A percentile compares a stretch with the other conserved stretches of the same genome.
These are phyloP conservation scores for Bonia amplexicaulis DNA, from an alignment of 176 grass and related monocot genomes.

Conservation along the genomic window DNA sequence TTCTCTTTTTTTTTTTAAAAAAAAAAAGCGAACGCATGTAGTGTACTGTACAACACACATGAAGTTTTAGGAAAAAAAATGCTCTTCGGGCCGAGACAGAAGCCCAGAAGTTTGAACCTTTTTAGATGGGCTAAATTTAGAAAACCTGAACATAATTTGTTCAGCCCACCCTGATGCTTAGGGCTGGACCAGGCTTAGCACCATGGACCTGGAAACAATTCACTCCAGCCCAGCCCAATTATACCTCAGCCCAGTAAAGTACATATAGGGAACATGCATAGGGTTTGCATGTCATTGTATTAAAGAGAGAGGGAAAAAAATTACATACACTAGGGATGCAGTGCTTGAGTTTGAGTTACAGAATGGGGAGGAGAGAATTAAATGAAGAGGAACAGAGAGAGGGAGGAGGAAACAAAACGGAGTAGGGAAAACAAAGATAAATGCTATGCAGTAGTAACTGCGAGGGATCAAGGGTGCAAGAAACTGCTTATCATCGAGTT, in stretches of 20 bases:
- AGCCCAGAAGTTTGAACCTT: not conserved
- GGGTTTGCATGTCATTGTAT: too few relatives aligned
- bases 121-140: not conserved
- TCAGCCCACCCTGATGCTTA: not conserved
- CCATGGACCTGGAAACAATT: not conserved
- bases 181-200: not conserved
- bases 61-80: not conserved
- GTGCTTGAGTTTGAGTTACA: too few relatives aligned
- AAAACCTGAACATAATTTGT: not conserved
- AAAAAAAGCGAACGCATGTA: not conserved
- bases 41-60: not conserved
- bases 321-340: too few relatives aligned
- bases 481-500: too few relatives aligned
- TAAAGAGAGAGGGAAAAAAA: too few relatives aligned
- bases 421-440: too few relatives aligned
- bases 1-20: not conserved
- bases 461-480: too few relatives aligned
- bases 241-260: not conserved
- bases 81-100: not conserved
- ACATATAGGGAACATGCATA: too few relatives aligned
- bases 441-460: too few relatives aligned
- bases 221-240: not conserved
- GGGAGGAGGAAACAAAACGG: too few relatives aligned
- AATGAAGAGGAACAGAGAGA: too few relatives aligned
- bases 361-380: too few relatives aligned